Evolutionary conservation across 2,329 filamentous ascomycete genomes (phyloP), one percentile per base, ranked within the genome.

Genomic region (Stagonosporopsis vannaccii): DNA sequence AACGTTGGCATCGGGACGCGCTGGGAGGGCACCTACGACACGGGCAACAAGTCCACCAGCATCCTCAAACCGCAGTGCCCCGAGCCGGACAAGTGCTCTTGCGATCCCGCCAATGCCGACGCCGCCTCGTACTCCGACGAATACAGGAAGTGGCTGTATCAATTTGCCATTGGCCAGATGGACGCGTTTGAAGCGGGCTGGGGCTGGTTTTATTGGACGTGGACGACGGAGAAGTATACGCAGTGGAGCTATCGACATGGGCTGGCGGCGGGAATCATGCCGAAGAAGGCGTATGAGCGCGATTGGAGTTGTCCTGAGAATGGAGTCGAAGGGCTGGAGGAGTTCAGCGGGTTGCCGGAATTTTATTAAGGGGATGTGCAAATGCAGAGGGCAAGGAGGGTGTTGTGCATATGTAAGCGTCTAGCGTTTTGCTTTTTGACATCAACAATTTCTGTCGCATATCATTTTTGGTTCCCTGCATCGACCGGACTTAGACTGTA

Each of bases 121-220:
- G 83, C 90, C 0, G 77, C 80, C 17, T 72, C 78, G 4, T 98
- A 93, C 80, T 87, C 84, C 33, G 80, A 81, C 55, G 79, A 80
- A 4, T 99, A 99, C 79, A 97, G 95, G 79, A 79, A 87, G 65
- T 98, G 94, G 77, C 81, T 99, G 60, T 85, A 86, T 62, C 91
- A 90, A 77, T 98, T 98, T 78, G 95, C 95, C 6, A 89, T 97
- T 77, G 95, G 93, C 50, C 95, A 99, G 80, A 99, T 99, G 91
- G 84, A 89, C 67, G 91, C 88, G 56, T 99, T 98, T 71, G 94
- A 98, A 77, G 87, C 89, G 61, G 92, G 91, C 6, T 95, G 90
- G 89, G 95, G 95, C 44, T 99, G 95, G 95, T 97, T 96, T 79
- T 99, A 99, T 79, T 99, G 95, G 95, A 98, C 93, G 30, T 96